phyloP scores from a whole-genome alignment of 306 rosid genomes.

The Macrotyloma uniflorum region DNA sequence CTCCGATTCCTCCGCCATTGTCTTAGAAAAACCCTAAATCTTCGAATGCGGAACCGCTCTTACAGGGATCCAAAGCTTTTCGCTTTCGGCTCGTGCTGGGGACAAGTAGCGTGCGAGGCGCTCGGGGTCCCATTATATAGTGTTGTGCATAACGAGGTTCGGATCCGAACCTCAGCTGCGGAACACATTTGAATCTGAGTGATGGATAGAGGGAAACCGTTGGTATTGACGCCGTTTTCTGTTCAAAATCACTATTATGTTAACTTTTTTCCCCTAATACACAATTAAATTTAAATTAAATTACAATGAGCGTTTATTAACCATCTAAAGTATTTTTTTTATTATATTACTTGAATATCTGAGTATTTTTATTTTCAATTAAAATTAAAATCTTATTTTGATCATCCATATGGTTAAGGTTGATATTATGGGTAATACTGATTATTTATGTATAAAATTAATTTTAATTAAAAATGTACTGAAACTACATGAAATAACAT shows the following conservation, averaged over 20 bases:
- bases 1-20: constrained; percentile 74
- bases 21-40: constrained; percentile 38
- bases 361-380: not conserved
- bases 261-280: too few relatives aligned
- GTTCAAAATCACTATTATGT: not conserved
- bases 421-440: not conserved
- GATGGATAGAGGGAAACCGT: constrained; percentile 23
- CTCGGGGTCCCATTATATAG: constrained; percentile 36
- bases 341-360: not conserved
- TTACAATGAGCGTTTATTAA: not conserved
- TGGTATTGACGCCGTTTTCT: constrained; percentile 25
- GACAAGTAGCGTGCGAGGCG: not conserved
- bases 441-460: not conserved
- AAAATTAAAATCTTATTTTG: not conserved
- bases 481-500: not conserved
- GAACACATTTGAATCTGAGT: constrained; percentile 37
- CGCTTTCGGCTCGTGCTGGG: constrained; percentile 15
- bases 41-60: not conserved
- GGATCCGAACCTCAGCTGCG: constrained; percentile 35
- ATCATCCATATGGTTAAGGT: not conserved
- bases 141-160: constrained; percentile 43
- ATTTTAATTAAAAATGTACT: not conserved
- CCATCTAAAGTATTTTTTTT: not conserved
- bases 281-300: not conserved
- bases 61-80: not conserved